Evolutionary conservation across 768 basidiomycete genomes (phyloP).

Genomic region (Auricularia sp.): DNA sequence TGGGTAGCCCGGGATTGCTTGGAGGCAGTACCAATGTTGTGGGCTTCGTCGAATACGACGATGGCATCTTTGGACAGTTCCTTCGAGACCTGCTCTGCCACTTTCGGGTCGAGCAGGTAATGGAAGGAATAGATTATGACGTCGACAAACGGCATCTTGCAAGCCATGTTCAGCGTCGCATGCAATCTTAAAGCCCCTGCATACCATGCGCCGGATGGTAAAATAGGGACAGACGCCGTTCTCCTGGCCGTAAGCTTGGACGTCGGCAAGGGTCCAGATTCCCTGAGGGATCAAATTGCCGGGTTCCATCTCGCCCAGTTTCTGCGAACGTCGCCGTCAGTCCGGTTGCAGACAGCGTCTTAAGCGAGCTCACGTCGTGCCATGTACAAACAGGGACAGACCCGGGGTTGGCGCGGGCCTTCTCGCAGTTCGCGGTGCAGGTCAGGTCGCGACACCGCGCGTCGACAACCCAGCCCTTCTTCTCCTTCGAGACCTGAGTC

Average conservation of each 20-base stretch:
- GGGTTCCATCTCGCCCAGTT: constrained; percentile 69
- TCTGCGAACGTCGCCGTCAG: constrained; percentile 36
- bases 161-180: not conserved
- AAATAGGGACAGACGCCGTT: constrained; percentile 91
- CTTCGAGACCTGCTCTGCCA: constrained; percentile 97
- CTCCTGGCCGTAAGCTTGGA: constrained; percentile 79
- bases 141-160: constrained; percentile 91
- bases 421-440: constrained; percentile 71
- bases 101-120: constrained; percentile 96
- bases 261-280: constrained; percentile 89
- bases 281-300: constrained; percentile 77
- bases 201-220: constrained; percentile 88
- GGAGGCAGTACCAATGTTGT: constrained; percentile 76
- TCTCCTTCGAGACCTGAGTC: constrained; percentile 84
- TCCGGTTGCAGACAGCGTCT: not conserved
- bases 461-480: constrained; percentile 96
- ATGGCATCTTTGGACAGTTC: constrained; percentile 97
- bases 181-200: constrained; percentile 12
- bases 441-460: constrained; percentile 95
- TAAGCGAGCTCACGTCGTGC: constrained; percentile 65
- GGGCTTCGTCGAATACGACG: constrained; percentile 98
- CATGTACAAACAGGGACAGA: constrained; percentile 87
- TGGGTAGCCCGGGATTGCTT: not conserved
- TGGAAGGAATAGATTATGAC: constrained; percentile 99
- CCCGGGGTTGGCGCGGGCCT: constrained; percentile 76